Evolutionary conservation across 495 filamentous ascomycete genomes (phyloP).

Genomic region (Polyplosphaeria fusca): DNA sequence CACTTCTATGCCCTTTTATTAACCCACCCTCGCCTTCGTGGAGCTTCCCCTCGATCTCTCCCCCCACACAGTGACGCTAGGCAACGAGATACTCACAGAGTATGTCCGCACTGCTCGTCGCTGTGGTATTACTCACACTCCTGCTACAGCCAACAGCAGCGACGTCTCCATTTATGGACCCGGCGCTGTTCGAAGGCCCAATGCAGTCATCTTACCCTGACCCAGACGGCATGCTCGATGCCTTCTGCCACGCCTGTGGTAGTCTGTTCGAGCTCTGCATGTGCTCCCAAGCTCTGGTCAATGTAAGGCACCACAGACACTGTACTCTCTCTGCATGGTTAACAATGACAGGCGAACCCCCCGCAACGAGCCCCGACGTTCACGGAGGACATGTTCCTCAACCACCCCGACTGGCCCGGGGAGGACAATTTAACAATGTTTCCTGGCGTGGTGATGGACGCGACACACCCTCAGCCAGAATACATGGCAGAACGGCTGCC

Average conservation of each 20-base stretch:
- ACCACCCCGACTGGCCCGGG: slow-evolving; percentile 27
- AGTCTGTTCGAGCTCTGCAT: slow-evolving; percentile 11
- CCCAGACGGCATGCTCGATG: slow-evolving; percentile 24
- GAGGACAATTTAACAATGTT: neutral
- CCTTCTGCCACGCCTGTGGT: slow-evolving; percentile 21
- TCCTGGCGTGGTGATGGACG: neutral
- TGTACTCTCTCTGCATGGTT: neutral
- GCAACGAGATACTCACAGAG: slow-evolving; percentile 15
- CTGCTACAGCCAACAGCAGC: slow-evolving; percentile 12
- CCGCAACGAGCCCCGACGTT: slow-evolving; percentile 10
- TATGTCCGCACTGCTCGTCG: slow-evolving; percentile 20
- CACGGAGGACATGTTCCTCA: slow-evolving; percentile 8
- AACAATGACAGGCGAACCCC: slow-evolving; percentile 4
- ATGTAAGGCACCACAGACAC: neutral
- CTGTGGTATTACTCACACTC: slow-evolving; percentile 14
- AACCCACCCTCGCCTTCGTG: neutral
- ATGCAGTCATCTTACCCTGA: slow-evolving; percentile 24
- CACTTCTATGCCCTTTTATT: neutral
- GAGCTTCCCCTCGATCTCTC: neutral
- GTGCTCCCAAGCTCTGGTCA: slow-evolving; percentile 17
- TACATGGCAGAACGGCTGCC: neutral
- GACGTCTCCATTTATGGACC: slow-evolving; percentile 15
- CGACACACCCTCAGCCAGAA: neutral
- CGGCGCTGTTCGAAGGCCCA: neutral
- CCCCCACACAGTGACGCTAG: slow-evolving; percentile 7